phyloP scores from a whole-genome alignment of 2,329 filamentous ascomycete genomes.

The Exophiala calicioides region DNA sequence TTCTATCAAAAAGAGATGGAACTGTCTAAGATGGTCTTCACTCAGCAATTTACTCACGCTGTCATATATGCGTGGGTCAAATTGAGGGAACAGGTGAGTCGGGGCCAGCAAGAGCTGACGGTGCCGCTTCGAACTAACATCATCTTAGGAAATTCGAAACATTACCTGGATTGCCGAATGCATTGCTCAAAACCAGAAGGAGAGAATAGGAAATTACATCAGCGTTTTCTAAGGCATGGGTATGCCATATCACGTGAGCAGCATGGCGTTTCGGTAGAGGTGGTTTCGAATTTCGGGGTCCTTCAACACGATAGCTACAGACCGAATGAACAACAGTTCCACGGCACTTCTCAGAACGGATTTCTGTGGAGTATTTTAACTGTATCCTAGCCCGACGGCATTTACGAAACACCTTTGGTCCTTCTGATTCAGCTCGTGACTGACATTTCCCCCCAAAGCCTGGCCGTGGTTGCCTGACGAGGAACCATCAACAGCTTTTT shows the following conservation, averaged over 20 bases:
- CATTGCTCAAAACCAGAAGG: slow-evolving; percentile 99
- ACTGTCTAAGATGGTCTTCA: slow-evolving; percentile 91
- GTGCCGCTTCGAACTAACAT: slow-evolving; percentile 31
- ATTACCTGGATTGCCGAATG: slow-evolving; percentile 99
- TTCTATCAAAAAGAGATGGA: slow-evolving; percentile 99
- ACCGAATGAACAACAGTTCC: slow-evolving; percentile 10
- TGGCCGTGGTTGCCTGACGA: slow-evolving; percentile 6
- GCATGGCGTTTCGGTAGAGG: slow-evolving; percentile 27
- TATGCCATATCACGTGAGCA: slow-evolving; percentile 8
- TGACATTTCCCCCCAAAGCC: not conserved
- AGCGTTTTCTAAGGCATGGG: slow-evolving; percentile 74
- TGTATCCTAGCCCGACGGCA: not conserved
- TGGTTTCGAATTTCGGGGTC: not conserved
- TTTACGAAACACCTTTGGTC: not conserved
- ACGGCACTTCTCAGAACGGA: not conserved
- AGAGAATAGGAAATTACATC: slow-evolving; percentile 97
- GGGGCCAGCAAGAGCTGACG: not conserved
- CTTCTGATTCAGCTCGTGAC: too few species aligned
- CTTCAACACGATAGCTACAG: slow-evolving; percentile 11
- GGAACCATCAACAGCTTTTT: not conserved
- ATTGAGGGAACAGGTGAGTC: slow-evolving; percentile 85
- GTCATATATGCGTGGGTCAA: slow-evolving; percentile 99
- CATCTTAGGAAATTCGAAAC: slow-evolving; percentile 87
- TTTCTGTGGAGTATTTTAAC: not conserved
- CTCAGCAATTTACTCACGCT: slow-evolving; percentile 89